Conservation (phyloP, 305 asterid species). For the Fraxinus velutina region DNA sequence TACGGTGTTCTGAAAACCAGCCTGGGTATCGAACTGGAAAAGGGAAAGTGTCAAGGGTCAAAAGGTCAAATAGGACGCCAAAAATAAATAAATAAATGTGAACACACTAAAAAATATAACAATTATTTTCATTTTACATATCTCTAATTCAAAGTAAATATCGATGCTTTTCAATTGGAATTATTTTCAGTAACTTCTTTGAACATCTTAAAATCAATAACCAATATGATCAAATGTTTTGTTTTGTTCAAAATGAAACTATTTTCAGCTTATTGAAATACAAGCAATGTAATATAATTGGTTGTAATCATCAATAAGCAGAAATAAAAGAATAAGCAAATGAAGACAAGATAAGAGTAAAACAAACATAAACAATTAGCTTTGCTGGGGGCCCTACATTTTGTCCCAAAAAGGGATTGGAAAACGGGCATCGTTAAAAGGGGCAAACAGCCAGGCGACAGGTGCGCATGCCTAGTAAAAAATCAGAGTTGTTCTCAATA, state of each 20-base stretch:
- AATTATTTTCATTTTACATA: neutral
- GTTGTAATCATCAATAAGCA: neutral
- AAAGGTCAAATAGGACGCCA: neutral
- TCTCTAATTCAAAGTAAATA: neutral
- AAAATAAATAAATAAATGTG: neutral
- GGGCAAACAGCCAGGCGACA: neutral
- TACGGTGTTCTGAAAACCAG: neutral
- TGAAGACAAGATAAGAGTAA: neutral
- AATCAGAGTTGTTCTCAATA: neutral
- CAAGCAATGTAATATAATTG: neutral
- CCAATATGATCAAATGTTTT: neutral
- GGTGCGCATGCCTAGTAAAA: neutral
- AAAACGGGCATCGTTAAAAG: neutral
- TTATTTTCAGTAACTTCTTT: neutral
- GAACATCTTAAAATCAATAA: neutral
- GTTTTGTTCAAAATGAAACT: neutral
- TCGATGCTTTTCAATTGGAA: neutral
- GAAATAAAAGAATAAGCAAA: neutral
- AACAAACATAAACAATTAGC: neutral
- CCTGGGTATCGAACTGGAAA: neutral
- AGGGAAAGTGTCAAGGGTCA: neutral
- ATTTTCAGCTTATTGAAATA: neutral
- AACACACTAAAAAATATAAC: neutral
- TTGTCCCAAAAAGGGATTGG: neutral
- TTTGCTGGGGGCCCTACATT: neutral